Percentiles rank a stretch among this genome's conserved stretches.
Evolutionary conservation across 257 asterid species (phyloP).

Genomic region (Buddleja alternifolia): DNA sequence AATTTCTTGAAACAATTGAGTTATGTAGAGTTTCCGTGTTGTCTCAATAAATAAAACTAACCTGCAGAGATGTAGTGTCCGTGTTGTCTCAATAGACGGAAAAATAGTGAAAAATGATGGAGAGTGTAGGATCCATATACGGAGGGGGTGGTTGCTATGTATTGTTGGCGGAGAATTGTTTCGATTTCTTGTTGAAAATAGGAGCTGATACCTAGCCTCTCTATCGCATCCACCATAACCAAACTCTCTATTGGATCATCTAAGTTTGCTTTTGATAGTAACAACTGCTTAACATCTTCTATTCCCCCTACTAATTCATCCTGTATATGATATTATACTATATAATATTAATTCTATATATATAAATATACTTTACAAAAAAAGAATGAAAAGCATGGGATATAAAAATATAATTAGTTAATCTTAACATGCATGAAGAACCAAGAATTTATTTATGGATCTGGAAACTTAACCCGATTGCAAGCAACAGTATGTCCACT

Average conservation of each 20-base stretch:
- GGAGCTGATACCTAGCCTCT: constrained; percentile 41
- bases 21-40: no score
- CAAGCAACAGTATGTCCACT: no score
- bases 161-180: constrained; percentile 25
- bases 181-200: constrained; percentile 40
- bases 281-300: constrained; percentile 20
- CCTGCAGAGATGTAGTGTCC: constrained; percentile 46
- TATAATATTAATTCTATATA: no score
- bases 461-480: no score
- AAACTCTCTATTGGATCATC: constrained; percentile 24
- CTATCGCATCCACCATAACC: constrained; percentile 39
- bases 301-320: constrained; percentile 23
- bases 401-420: no score
- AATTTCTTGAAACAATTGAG: no score
- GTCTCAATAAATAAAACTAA: no score
- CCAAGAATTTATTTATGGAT: no score
- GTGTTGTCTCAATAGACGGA: constrained; percentile 50
- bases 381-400: no score
- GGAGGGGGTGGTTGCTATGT: background rate
- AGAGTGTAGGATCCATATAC: constrained; percentile 21
- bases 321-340: constrained; percentile 21
- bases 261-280: constrained; percentile 20
- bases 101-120: constrained; percentile 41
- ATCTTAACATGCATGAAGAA: no score
- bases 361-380: no score